Percentiles rank a stretch among this genome's conserved stretches.
Evolutionary conservation across 176 grass and related monocot genomes (phyloP).

Genomic region (Miscanthus lutarioriparius): DNA sequence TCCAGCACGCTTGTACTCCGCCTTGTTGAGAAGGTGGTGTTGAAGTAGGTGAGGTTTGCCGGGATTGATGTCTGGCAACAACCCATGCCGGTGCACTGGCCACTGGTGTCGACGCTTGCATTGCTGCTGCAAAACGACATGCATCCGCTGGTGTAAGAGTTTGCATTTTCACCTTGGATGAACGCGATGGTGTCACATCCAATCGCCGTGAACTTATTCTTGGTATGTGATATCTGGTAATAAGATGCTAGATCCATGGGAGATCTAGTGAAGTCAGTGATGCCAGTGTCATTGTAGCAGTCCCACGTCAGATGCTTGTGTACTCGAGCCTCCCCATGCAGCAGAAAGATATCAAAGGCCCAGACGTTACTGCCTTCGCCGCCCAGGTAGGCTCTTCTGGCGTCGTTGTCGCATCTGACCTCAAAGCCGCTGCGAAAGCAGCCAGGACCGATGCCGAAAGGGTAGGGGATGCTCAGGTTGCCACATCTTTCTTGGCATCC

Average conservation of each 20-base stretch:
- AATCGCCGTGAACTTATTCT: slow-evolving; percentile 38
- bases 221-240: slow-evolving; percentile 4
- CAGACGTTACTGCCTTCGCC: neutral
- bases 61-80: slow-evolving; percentile 49
- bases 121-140: neutral
- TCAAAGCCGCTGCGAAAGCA: slow-evolving; percentile 31
- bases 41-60: slow-evolving; percentile 16
- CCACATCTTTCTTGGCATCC: slow-evolving; percentile 40
- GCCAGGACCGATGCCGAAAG: slow-evolving; percentile 37
- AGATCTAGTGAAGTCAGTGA: neutral
- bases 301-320: neutral
- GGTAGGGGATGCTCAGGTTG: slow-evolving; percentile 33
- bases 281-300: neutral
- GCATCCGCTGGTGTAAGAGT: slow-evolving; percentile 26
- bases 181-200: slow-evolving; percentile 27
- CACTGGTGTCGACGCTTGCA: neutral
- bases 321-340: slow-evolving; percentile 25
- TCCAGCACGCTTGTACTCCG: neutral
- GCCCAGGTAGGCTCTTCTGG: no score
- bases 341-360: slow-evolving; percentile 11
- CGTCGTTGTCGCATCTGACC: neutral
- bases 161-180: neutral
- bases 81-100: slow-evolving; percentile 44
- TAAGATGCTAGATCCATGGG: neutral
- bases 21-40: slow-evolving; percentile 35